Base-by-base conservation (phyloP, 306 rosid genomes). In the Rosa lucieae region DNA sequence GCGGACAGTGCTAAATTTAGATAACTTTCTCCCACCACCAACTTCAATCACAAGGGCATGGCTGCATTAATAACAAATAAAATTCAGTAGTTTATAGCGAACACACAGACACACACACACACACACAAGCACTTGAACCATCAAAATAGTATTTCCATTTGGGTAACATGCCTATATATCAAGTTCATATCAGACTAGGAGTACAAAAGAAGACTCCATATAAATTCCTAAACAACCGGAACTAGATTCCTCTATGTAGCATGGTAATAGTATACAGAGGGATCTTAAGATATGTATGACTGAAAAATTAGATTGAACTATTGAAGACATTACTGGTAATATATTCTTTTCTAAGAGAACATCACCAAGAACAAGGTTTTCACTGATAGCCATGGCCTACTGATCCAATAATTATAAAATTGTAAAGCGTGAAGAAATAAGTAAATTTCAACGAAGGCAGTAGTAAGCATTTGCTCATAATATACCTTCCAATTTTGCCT, bases 21-120 rank as follows among this genome's bases (percentile, higher is more conserved):
- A 95, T 87, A 95, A 20, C 79, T 89, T 93, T 89, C 99, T 93
- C 83, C 98, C 98, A 26, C 98, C 98, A 42, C 99, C 99, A 77
- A 95, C 91, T 89, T 91, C 98, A 86, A 95, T 58, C 91, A 89
- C 97, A 85, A 95, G 93, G 78, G 92, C 80, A 73, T 94, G 84
- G 88, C 99, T 95, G 86, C 79, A 82, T 39, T 80, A 79, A 72
- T 73, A 76, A 77, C 66, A 74, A 55, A 62, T 72, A 59, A 51
- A 23, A 76, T 85, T 88, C 84, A 85, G 48, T n/a, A 39, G 44
- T 5, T 48, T 32, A 66, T 65, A 29, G 55, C 47, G 55, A 32
- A 67, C 52, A 75, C 18, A 52, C 17, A 0, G 20, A 65, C 26
- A 12, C 23, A 56, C 12, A 18, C 26, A 12, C 23, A 56, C 12